These are phyloP conservation scores for Calonectria crousiana DNA, from an alignment of 2,329 filamentous ascomycete species.

Conservation along the genomic window DNA sequence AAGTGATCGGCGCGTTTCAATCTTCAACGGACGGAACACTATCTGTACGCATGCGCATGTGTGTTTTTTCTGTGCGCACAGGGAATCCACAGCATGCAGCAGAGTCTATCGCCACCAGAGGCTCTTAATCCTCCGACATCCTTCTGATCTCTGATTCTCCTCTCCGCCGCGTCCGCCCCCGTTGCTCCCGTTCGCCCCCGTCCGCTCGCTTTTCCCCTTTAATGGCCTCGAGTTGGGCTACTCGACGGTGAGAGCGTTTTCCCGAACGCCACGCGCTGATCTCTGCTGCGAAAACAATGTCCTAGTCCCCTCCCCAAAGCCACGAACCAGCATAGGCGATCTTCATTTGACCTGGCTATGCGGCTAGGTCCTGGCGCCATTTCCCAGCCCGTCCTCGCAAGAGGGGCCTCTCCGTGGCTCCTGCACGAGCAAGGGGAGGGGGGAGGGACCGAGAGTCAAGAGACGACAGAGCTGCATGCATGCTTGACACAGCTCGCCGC, in stretches of 20 bases:
- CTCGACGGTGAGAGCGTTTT: slow-evolving; percentile 16
- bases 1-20: slow-evolving; percentile 16
- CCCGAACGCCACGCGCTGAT: slow-evolving; percentile 22
- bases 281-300: neutral
- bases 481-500: slow-evolving; percentile 1
- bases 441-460: neutral
- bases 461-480: slow-evolving; percentile 6
- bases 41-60: neutral
- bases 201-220: neutral
- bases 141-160: neutral
- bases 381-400: neutral
- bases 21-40: slow-evolving; percentile 5
- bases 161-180: neutral
- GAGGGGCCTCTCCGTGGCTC: slow-evolving; percentile 8
- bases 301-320: slow-evolving; percentile 5
- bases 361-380: slow-evolving; percentile 11
- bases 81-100: slow-evolving; percentile 1
- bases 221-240: neutral
- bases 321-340: slow-evolving; percentile 12
- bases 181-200: slow-evolving; percentile 12
- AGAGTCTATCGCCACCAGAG: slow-evolving; percentile 1
- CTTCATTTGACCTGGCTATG: slow-evolving; percentile 20
- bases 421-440: slow-evolving; percentile 10
- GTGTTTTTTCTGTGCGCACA: neutral
- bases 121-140: neutral